Evolutionary conservation across 768 basidiomycete species (phyloP), one percentile per base, ranked within the genome.

Genomic region (Mycena galopus): DNA sequence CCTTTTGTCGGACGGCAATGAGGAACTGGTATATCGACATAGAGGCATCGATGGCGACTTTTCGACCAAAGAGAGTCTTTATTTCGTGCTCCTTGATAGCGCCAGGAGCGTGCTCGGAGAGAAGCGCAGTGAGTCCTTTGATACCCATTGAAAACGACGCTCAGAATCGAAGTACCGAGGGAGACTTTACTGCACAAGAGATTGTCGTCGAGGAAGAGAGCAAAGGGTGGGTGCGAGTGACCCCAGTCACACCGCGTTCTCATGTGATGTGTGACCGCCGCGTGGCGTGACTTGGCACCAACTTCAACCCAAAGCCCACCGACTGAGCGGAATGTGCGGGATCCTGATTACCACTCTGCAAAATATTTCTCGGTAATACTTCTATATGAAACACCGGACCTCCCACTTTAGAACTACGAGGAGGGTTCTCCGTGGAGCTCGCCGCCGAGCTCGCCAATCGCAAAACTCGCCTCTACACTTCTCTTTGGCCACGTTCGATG

Each of bases 21-120:
- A 99, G 90, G 82, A 99, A 99, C 80, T 97, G 96, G 87, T 96
- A 97, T 62, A 97, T 96, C 3, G 93, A 94, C 95, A 96, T 96
- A 71, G 95, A 96, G 79, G 98, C 98, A 87, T 99, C 98, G 75
- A 99, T 96, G 70, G 97, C 97, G 75, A 99, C 96, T 86, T 98
- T 99, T 77, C 98, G 92, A 2, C 98, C 97, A 76, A 99, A 99
- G 53, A 99, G 91, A 29, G 95, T 96, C 85, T 98, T 97, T 67
- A 98, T 98, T 44, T 97, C 95, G 79, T 97, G 95, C 76, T 97
- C 96, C 81, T 93, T 89, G 77, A 98, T 96, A 11, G 94, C 86
- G 61, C 87, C 90, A 1, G 98, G 98, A 8, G 98, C 96, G 82
- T 97, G 91, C 79, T 98, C 94, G 10, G 91, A 92, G 72, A 99